phyloP scores from a whole-genome alignment of 78 protist species.

The Polysphondylium violaceum region DNA sequence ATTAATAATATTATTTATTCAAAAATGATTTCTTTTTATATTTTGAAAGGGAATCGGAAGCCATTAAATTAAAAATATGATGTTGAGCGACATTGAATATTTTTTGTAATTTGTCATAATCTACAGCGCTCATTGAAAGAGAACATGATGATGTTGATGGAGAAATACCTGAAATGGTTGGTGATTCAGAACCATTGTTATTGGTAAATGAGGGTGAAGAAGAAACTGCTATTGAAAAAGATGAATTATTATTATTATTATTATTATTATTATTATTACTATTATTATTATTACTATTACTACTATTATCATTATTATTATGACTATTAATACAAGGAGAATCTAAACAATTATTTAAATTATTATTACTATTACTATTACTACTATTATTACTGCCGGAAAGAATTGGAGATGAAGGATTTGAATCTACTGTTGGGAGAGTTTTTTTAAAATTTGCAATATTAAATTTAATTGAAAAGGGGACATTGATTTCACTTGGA shows the following conservation, averaged over 20 bases:
- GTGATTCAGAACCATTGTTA: no score
- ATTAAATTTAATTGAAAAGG: slow-evolving; percentile 17
- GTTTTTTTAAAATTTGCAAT: slow-evolving; percentile 22
- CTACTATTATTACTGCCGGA: neutral
- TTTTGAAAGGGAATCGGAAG: slow-evolving; percentile 63
- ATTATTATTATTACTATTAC: neutral
- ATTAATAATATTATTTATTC: slow-evolving; percentile 37
- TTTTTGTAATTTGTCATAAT: slow-evolving; percentile 45
- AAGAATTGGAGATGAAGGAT: slow-evolving; percentile 7
- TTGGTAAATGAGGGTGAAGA: slow-evolving; percentile 20
- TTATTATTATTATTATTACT: neutral
- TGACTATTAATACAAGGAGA: slow-evolving; percentile 10
- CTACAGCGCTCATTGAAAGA: neutral
- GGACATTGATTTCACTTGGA: slow-evolving; percentile 64
- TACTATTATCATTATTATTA: slow-evolving; percentile 16
- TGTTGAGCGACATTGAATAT: slow-evolving; percentile 63
- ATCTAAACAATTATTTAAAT: neutral
- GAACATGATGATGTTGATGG: slow-evolving; percentile 18
- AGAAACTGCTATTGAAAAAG: slow-evolving; percentile 12
- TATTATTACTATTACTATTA: slow-evolving; percentile 15
- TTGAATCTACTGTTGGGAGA: no score
- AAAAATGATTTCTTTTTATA: slow-evolving; percentile 61
- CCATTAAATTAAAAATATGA: slow-evolving; percentile 70
- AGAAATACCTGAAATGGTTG: neutral
- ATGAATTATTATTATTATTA: neutral